phyloP scores from a whole-genome alignment of 1,139 yeast genomes.

The Taphrina flavorubra region DNA sequence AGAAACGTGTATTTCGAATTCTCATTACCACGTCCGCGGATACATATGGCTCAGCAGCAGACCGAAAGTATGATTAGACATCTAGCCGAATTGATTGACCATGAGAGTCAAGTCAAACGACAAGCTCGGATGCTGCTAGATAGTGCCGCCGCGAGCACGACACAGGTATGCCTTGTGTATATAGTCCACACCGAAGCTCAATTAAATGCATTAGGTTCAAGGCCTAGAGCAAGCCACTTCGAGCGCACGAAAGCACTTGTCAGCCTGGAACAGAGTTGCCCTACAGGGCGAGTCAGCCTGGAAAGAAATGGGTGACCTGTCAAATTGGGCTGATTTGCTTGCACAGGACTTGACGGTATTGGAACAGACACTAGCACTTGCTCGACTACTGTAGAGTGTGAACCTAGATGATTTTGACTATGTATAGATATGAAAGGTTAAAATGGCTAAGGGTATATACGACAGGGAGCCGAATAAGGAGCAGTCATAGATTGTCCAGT shows the following conservation, averaged over 20 bases:
- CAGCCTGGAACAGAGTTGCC: neutral
- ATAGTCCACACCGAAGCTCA: neutral
- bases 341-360: slow-evolving; percentile 21
- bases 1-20: too few relatives aligned
- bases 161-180: neutral
- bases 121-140: slow-evolving; percentile 2
- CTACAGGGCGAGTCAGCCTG: neutral
- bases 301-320: slow-evolving; percentile 26
- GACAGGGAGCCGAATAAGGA: too few relatives aligned
- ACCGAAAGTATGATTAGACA: neutral
- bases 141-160: neutral
- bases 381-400: neutral
- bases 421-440: neutral
- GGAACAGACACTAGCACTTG: neutral
- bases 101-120: neutral
- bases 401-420: neutral
- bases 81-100: neutral
- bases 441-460: neutral
- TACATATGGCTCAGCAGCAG: neutral
- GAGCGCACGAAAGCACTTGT: neutral
- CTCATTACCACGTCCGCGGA: neutral
- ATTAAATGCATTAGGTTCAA: neutral
- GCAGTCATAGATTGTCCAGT: too few relatives aligned
- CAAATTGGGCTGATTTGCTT: slow-evolving; percentile 20
- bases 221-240: neutral